phyloP scores from a whole-genome alignment of 495 filamentous ascomycete genomes.

The Hypoxylon rickii region DNA sequence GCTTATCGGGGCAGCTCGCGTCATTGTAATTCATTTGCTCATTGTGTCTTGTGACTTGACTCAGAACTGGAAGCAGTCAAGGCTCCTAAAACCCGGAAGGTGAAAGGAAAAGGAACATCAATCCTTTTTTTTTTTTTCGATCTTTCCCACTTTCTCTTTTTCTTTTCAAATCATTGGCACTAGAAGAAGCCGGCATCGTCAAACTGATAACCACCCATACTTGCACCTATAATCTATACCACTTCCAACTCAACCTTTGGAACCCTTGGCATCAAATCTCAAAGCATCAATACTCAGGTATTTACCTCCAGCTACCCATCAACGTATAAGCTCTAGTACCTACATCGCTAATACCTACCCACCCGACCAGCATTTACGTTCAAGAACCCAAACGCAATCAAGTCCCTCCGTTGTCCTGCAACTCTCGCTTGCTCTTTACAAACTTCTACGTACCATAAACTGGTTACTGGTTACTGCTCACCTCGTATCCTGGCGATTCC shows the following conservation, averaged over 20 bases:
- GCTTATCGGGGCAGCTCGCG: constrained; percentile 20
- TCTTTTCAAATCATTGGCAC: neutral
- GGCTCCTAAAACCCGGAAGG: constrained; percentile 9
- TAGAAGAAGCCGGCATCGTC: neutral
- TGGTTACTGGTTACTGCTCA: too few species aligned
- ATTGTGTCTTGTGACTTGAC: constrained; percentile 29
- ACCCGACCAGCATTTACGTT: neutral
- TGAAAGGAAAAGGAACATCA: too few species aligned
- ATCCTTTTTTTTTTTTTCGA: neutral
- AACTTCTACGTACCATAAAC: too few species aligned
- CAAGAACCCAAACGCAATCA: neutral
- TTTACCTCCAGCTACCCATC: too few species aligned
- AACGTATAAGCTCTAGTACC: too few species aligned
- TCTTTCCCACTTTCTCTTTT: neutral
- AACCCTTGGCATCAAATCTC: too few species aligned
- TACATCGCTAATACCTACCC: too few species aligned
- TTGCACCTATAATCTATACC: neutral
- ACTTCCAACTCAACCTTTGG: too few species aligned
- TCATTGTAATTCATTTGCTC: constrained; percentile 30
- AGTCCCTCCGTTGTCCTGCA: neutral
- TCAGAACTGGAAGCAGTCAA: constrained; percentile 10
- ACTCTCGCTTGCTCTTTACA: too few species aligned
- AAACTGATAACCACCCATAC: neutral
- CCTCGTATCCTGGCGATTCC: too few species aligned
- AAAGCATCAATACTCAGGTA: too few species aligned